Base-by-base conservation (phyloP, 176 grass and related monocot species). In the Eleusine indica region DNA sequence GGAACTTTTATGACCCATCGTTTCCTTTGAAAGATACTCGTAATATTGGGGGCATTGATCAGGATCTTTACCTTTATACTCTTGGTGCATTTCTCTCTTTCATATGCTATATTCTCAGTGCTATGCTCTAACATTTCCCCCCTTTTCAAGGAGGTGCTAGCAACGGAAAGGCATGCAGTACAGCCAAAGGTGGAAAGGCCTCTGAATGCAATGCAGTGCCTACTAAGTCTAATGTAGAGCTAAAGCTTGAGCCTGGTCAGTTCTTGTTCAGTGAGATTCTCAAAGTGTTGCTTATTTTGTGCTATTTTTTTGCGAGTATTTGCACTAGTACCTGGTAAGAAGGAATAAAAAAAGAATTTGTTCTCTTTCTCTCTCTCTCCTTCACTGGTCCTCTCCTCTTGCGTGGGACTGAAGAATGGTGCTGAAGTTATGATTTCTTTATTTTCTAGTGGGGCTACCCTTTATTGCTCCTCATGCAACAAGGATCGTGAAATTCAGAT, bases 231-330 rank as follows among this genome's bases (percentile, higher is more conserved):
- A 91, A 99, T 60, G 71, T 74, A 56, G 93, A 96, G 54, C 13
- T 94, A 79, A 99, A 95, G 80, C 86, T 99, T 67, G 85, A 96
- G 74, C 87, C 96, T 70, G 96, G 96, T 99, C 46, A 81, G 65
- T 79, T 78, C 58, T 56, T 14, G 68, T 70, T 80, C 15, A 75
- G 32, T 79, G 11, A 70, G 86, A 77, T 71, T 75, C 54, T 52
- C 14, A 7, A 57, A 70, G 58, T 71, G 57, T 13, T 75, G 32
- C 49, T 73, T 89, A 21, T 52, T 77, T 77, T 40, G 9, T 25
- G 58, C 8, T 57, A 56, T 60, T 53, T 53, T 49, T 49, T 14
- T 49, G 11, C 3, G 47, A 49, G 47, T 49, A 49, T 12, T 6
- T 43, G 32, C 32, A 35, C 32, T 35, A 35, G 32, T 35, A 2